phyloP scores from a whole-genome alignment of 352 stramenopile species.

The Blastocystis sp. region DNA sequence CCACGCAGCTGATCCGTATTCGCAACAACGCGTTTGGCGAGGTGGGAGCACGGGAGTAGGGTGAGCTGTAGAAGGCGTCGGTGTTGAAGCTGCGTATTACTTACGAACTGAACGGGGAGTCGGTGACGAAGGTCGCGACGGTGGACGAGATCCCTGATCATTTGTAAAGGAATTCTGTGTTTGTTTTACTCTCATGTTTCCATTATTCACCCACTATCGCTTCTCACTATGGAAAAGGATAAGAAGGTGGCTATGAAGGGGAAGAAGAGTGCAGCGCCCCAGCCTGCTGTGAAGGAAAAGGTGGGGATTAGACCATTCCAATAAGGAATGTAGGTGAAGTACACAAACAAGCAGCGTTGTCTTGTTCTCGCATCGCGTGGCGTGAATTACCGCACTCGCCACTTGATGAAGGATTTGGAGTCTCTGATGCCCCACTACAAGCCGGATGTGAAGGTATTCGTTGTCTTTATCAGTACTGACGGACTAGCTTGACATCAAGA shows the following conservation, averaged over 20 bases:
- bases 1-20: slow-evolving; percentile 53
- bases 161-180: slow-evolving; percentile 14
- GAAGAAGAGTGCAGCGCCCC: background rate
- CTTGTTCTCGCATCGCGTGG: slow-evolving; percentile 86
- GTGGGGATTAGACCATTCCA: slow-evolving; percentile 1
- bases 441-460: slow-evolving; percentile 88
- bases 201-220: background rate
- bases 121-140: slow-evolving; percentile 21
- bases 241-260: slow-evolving; percentile 56
- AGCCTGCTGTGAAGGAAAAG: slow-evolving; percentile 38
- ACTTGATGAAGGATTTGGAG: slow-evolving; percentile 95
- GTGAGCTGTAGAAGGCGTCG: slow-evolving; percentile 51
- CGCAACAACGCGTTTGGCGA: slow-evolving; percentile 39
- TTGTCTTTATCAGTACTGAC: slow-evolving; percentile 1
- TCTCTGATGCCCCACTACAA: slow-evolving; percentile 97
- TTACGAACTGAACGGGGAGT: slow-evolving; percentile 54
- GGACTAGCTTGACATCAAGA: slow-evolving; percentile 84
- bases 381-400: slow-evolving; percentile 89
- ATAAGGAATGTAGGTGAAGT: slow-evolving; percentile 72
- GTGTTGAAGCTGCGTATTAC: slow-evolving; percentile 57
- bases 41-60: background rate
- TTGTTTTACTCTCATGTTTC: background rate
- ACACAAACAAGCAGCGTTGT: slow-evolving; percentile 87
- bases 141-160: slow-evolving; percentile 54
- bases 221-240: slow-evolving; percentile 26